phyloP scores from a whole-genome alignment of 2,329 filamentous ascomycete species.

The Cladosporium sp. region DNA sequence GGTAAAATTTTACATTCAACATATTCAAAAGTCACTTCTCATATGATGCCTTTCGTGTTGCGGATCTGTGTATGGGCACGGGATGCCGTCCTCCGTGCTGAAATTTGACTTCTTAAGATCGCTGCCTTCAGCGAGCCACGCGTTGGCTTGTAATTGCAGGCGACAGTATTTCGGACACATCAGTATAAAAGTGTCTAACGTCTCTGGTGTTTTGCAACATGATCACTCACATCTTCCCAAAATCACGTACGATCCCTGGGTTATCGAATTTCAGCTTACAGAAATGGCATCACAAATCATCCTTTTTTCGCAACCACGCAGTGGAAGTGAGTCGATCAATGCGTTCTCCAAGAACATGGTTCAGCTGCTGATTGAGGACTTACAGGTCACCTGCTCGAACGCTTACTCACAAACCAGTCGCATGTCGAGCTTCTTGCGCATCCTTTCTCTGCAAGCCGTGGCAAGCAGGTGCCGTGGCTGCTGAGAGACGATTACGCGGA shows the following conservation, averaged over 20 bases:
- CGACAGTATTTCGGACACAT: background rate
- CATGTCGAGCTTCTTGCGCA: constrained; percentile 3
- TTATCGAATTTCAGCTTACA: background rate
- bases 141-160: background rate
- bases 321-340: background rate
- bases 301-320: constrained; percentile 10
- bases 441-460: constrained; percentile 6
- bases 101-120: background rate
- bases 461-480: constrained; percentile 14
- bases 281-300: constrained; percentile 6
- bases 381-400: constrained; percentile 13
- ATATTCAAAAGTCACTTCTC: background rate
- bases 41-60: too few species aligned
- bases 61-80: too few species aligned
- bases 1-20: background rate
- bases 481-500: background rate
- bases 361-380: background rate
- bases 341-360: too few species aligned
- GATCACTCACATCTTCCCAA: too few species aligned
- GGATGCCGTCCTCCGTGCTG: background rate
- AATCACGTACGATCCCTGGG: background rate
- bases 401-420: constrained; percentile 14
- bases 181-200: background rate
- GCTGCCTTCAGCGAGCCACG: background rate
- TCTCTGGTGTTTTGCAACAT: too few species aligned